phyloP scores from a whole-genome alignment of 306 rosid genomes.

The Medicago arabica region DNA sequence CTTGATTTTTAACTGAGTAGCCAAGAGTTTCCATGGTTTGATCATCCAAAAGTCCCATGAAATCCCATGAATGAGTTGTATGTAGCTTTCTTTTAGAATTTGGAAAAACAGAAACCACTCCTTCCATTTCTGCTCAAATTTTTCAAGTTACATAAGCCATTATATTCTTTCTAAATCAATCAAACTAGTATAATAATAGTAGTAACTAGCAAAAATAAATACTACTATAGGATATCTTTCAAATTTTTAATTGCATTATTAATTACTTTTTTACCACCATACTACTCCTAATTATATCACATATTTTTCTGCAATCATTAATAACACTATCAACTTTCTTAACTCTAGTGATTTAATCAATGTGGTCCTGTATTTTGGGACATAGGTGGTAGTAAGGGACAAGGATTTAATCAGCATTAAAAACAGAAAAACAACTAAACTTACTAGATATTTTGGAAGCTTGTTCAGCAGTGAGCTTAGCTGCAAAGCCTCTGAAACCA shows the following conservation, averaged over 20 bases:
- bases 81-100: constrained; percentile 73
- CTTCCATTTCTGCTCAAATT: constrained; percentile 68
- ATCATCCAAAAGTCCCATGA: constrained; percentile 84
- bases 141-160: constrained; percentile 29
- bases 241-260: background rate
- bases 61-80: constrained; percentile 94
- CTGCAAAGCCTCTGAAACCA: constrained; percentile 86
- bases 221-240: background rate
- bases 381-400: background rate
- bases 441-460: constrained; percentile 76
- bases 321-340: too few relatives aligned
- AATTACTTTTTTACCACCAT: background rate
- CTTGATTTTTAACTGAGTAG: constrained; percentile 73
- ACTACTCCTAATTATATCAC: background rate
- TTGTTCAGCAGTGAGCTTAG: constrained; percentile 71
- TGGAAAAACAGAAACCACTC: constrained; percentile 88
- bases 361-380: background rate
- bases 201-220: background rate
- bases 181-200: background rate
- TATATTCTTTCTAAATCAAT: background rate
- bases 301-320: too few relatives aligned
- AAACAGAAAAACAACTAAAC: constrained; percentile 25
- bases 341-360: background rate
- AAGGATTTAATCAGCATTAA: background rate
- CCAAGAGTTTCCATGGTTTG: constrained; percentile 77